These are phyloP conservation scores for Sphenostylis stenocarpa DNA, from an alignment of 306 rosid genomes.

Conservation along the genomic window DNA sequence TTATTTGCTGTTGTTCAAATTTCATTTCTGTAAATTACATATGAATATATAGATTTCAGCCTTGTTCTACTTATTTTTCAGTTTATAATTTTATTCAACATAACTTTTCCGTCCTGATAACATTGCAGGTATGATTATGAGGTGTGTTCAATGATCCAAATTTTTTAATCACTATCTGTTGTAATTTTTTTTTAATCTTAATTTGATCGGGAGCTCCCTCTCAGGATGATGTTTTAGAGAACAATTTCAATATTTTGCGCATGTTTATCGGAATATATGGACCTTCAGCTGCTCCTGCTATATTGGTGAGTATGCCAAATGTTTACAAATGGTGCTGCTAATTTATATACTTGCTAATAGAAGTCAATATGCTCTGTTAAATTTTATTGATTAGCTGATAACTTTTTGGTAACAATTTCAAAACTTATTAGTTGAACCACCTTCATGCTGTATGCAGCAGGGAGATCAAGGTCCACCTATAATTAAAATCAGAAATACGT, in stretches of 20 bases:
- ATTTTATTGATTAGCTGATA: slow-evolving; percentile 14
- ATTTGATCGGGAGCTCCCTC: slow-evolving; percentile 28
- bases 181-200: slow-evolving; percentile 12
- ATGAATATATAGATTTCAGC: slow-evolving; percentile 13
- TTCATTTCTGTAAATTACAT: slow-evolving; percentile 29
- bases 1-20: slow-evolving; percentile 6
- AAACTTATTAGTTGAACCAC: neutral
- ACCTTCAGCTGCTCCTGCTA: slow-evolving; percentile 67
- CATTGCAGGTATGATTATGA: slow-evolving; percentile 89
- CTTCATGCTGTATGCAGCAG: neutral
- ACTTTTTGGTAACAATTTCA: neutral
- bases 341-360: slow-evolving; percentile 13
- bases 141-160: slow-evolving; percentile 48
- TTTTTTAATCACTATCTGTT: neutral
- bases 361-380: neutral
- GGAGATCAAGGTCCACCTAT: neutral
- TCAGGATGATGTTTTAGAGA: slow-evolving; percentile 93
- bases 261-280: slow-evolving; percentile 82
- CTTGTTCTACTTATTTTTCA: slow-evolving; percentile 29
- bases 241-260: slow-evolving; percentile 80
- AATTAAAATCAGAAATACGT: neutral
- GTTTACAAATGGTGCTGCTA: neutral
- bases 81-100: slow-evolving; percentile 42
- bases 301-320: slow-evolving; percentile 61
- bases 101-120: slow-evolving; percentile 37